Conservation (phyloP, 1,139 yeast genomes). For the Kodamaea anthophila region DNA sequence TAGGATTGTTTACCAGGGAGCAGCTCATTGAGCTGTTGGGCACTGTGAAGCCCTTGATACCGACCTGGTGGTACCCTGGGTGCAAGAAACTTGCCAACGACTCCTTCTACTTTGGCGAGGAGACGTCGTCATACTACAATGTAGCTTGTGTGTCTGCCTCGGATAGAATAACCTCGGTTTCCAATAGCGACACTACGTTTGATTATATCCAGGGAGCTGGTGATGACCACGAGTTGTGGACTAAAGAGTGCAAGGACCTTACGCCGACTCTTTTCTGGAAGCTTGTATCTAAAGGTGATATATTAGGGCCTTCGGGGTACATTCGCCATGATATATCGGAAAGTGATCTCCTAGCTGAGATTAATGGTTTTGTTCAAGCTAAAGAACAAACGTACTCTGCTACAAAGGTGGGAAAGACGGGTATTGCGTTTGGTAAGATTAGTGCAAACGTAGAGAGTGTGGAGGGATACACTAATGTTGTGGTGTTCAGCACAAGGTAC, state of each 20-base stretch:
- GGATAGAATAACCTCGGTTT: constrained; percentile 28
- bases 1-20: constrained; percentile 31
- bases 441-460: constrained; percentile 13
- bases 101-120: constrained; percentile 6
- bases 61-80: constrained; percentile 69
- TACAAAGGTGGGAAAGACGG: constrained; percentile 5
- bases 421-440: constrained; percentile 25
- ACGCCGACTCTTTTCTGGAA: constrained; percentile 61
- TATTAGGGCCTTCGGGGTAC: constrained; percentile 24
- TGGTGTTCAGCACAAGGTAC: constrained; percentile 22
- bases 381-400: background rate
- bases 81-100: constrained; percentile 17
- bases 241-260: constrained; percentile 34
- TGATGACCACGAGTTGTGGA: constrained; percentile 91
- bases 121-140: constrained; percentile 8
- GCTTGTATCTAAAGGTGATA: too few species aligned
- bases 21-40: constrained; percentile 22
- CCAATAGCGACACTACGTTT: constrained; percentile 15
- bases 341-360: constrained; percentile 13
- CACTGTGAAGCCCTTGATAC: constrained; percentile 48
- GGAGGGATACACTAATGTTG: constrained; percentile 13
- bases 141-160: constrained; percentile 63
- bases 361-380: constrained; percentile 9
- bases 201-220: constrained; percentile 86
- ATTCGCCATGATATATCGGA: constrained; percentile 34